These are phyloP conservation scores for Teratosphaeria zuluensis DNA, from an alignment of 2,329 filamentous ascomycete genomes.

Conservation along the genomic window DNA sequence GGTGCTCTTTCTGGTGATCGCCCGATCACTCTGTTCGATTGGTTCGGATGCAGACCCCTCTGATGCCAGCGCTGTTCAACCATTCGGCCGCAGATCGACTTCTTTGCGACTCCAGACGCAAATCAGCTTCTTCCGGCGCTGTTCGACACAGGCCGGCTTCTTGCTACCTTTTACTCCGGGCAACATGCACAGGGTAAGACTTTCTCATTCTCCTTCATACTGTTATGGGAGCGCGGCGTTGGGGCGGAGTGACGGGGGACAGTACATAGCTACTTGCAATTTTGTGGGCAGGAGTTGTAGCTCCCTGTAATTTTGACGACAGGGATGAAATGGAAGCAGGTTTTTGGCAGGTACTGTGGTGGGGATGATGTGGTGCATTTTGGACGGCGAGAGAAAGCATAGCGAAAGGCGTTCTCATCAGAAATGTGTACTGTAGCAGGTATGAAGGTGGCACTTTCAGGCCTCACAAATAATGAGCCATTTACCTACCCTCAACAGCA, in stretches of 20 bases:
- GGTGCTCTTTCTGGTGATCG: slow-evolving; percentile 6
- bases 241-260: too few species aligned
- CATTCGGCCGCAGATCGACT: background rate
- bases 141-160: background rate
- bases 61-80: background rate
- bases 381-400: too few species aligned
- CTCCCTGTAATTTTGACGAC: background rate
- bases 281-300: background rate
- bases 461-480: too few species aligned
- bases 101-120: background rate
- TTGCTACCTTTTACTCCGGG: background rate
- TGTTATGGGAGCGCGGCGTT: background rate
- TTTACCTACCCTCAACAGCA: too few species aligned
- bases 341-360: too few species aligned
- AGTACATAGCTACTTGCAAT: too few species aligned
- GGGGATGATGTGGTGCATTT: too few species aligned
- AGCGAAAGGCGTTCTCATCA: too few species aligned
- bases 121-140: background rate
- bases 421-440: too few species aligned
- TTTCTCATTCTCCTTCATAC: background rate
- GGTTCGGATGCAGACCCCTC: background rate
- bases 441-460: too few species aligned
- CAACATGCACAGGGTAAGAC: background rate
- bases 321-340: background rate
- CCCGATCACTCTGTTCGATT: too few species aligned